Conservation (phyloP, 2,329 filamentous ascomycete species). For the Microdochium paspali region DNA sequence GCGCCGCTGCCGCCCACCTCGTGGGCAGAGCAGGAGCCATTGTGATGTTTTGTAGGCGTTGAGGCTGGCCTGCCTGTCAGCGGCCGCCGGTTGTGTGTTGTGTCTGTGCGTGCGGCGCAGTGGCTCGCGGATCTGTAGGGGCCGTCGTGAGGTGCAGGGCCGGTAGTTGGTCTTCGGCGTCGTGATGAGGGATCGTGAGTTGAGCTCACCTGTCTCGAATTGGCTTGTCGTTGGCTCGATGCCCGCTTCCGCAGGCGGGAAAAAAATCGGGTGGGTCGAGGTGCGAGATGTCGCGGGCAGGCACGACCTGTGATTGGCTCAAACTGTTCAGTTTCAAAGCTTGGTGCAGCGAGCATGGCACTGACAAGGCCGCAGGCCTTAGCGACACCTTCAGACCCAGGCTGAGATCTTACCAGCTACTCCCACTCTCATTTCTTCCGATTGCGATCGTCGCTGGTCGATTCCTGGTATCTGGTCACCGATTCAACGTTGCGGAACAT, state of each 20-base stretch:
- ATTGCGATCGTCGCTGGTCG: no score
- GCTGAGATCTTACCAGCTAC: not conserved
- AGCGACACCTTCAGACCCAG: not conserved
- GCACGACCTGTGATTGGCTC: not conserved
- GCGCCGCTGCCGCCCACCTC: slow-evolving; percentile 32
- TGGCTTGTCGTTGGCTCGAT: not conserved
- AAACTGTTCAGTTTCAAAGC: not conserved
- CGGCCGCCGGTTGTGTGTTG: not conserved
- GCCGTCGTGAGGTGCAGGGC: not conserved
- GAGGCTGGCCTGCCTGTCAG: not conserved
- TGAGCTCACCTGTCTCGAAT: no score
- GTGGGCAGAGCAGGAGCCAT: slow-evolving; percentile 37
- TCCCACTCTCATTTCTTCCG: not conserved
- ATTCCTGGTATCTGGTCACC: not conserved
- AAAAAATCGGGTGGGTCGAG: slow-evolving; percentile 12
- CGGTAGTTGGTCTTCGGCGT: not conserved
- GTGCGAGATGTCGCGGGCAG: not conserved
- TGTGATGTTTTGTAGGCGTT: slow-evolving; percentile 8
- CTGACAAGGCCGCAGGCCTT: not conserved
- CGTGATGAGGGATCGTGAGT: not conserved
- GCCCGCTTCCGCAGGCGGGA: slow-evolving; percentile 1
- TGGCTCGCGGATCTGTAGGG: not conserved
- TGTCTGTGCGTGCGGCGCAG: not conserved
- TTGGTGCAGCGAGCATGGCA: not conserved
- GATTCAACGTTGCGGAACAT: not conserved